Conservation (phyloP, 371 early-diverging fungal genomes). For the Mortierella sp. region DNA sequence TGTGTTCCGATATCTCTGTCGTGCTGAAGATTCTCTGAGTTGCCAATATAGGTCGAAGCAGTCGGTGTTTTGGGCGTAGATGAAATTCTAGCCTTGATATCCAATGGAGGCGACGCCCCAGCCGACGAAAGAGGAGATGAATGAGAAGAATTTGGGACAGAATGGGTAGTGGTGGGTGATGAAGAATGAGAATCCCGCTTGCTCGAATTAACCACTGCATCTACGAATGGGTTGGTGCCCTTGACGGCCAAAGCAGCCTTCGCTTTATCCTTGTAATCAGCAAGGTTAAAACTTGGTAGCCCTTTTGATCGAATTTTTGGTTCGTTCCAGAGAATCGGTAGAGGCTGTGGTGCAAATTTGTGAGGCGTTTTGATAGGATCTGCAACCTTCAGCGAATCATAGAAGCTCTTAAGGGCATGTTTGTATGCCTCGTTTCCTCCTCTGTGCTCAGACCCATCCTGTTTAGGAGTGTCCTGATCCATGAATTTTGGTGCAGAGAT, state of each 20-base stretch:
- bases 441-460: conserved; percentile 3
- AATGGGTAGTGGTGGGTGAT: conserved; percentile 31
- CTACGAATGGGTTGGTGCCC: neutral
- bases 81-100: neutral
- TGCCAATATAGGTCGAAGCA: neutral
- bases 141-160: conserved; percentile 23
- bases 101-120: conserved; percentile 12
- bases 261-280: conserved; percentile 32
- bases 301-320: conserved; percentile 41
- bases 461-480: conserved; percentile 7
- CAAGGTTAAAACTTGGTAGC: conserved; percentile 35
- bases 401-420: conserved; percentile 43
- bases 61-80: conserved; percentile 14
- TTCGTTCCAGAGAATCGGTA: conserved; percentile 55
- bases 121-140: conserved; percentile 34
- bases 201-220: neutral
- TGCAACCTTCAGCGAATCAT: conserved; percentile 49
- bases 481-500: conserved; percentile 11
- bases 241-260: conserved; percentile 9
- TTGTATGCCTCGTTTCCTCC: conserved; percentile 32
- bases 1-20: neutral
- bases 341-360: conserved; percentile 53
- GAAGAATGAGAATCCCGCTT: conserved; percentile 24
- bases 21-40: neutral
- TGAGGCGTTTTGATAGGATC: conserved; percentile 56